phyloP scores from a whole-genome alignment of 1,284 basidiomycete species.

The Porogramme epimiltina region DNA sequence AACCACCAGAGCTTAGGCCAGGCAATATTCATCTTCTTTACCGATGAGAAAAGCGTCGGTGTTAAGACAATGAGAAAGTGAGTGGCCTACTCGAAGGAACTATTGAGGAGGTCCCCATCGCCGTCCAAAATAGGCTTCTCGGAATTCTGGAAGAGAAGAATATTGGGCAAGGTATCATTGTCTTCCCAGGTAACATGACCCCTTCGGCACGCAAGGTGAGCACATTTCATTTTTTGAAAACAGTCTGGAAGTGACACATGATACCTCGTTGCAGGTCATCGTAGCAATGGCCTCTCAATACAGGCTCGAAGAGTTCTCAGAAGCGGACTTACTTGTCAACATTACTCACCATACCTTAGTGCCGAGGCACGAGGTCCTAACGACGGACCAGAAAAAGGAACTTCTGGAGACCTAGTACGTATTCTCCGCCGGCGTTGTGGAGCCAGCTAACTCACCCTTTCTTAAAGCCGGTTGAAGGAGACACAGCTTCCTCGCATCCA shows the following conservation, averaged over 20 bases:
- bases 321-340: conserved; percentile 95
- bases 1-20: conserved; percentile 72
- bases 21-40: conserved; percentile 94
- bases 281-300: conserved; percentile 86
- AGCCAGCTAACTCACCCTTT: conserved; percentile 12
- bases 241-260: background rate
- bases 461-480: conserved; percentile 88
- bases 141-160: conserved; percentile 87
- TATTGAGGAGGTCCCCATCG: background rate
- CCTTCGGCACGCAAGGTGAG: conserved; percentile 91
- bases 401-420: conserved; percentile 93
- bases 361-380: conserved; percentile 90
- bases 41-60: conserved; percentile 89
- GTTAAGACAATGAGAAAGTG: conserved; percentile 97
- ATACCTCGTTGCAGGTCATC: conserved; percentile 66
- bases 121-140: conserved; percentile 64
- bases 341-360: conserved; percentile 97
- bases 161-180: conserved; percentile 91
- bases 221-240: conserved; percentile 2
- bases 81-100: conserved; percentile 33
- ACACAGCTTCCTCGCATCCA: conserved; percentile 98
- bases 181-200: conserved; percentile 97
- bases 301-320: conserved; percentile 94
- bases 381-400: conserved; percentile 83
- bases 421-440: conserved; percentile 2